phyloP scores from a whole-genome alignment of 805 yeast genomes.

The Brettanomyces sp. region DNA sequence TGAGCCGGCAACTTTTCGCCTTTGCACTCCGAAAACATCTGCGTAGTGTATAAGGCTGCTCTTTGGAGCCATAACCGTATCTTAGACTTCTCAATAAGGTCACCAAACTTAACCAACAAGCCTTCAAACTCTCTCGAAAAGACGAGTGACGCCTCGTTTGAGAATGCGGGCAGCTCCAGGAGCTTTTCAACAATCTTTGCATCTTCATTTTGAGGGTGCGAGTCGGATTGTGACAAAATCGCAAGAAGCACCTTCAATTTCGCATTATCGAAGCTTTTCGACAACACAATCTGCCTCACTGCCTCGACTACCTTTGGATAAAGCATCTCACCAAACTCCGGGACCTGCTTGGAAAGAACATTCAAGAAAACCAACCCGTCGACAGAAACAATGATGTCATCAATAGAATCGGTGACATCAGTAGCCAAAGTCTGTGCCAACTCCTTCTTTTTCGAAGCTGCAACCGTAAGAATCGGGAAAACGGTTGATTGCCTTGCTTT shows the following conservation, averaged over 20 bases:
- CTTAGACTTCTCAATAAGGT: conserved; percentile 13
- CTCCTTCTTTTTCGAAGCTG: too few species aligned
- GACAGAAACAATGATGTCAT: background rate
- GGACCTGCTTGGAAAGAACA: background rate
- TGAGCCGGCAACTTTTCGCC: conserved; percentile 14
- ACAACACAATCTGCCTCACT: conserved; percentile 4
- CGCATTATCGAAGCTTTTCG: background rate
- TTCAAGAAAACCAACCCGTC: background rate
- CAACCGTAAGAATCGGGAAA: too few species aligned
- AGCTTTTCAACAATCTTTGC: conserved; percentile 7
- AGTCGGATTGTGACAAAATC: background rate
- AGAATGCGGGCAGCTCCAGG: conserved; percentile 20
- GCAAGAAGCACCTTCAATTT: conserved; percentile 8
- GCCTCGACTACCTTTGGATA: conserved; percentile 3
- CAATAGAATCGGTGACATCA: too few species aligned
- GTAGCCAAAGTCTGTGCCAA: too few species aligned
- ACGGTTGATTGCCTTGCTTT: too few species aligned
- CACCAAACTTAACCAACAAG: background rate
- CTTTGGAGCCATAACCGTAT: conserved; percentile 46
- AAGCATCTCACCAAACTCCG: background rate
- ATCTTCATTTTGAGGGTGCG: background rate
- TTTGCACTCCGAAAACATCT: conserved; percentile 45
- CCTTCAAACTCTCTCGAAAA: conserved; percentile 18
- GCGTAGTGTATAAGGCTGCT: conserved; percentile 52
- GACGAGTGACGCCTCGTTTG: conserved; percentile 21